Percentiles rank a stretch among this genome's conserved stretches.
These are phyloP conservation scores for Vanrija sp. DNA, from an alignment of 1,284 basidiomycete species.

Conservation along the genomic window DNA sequence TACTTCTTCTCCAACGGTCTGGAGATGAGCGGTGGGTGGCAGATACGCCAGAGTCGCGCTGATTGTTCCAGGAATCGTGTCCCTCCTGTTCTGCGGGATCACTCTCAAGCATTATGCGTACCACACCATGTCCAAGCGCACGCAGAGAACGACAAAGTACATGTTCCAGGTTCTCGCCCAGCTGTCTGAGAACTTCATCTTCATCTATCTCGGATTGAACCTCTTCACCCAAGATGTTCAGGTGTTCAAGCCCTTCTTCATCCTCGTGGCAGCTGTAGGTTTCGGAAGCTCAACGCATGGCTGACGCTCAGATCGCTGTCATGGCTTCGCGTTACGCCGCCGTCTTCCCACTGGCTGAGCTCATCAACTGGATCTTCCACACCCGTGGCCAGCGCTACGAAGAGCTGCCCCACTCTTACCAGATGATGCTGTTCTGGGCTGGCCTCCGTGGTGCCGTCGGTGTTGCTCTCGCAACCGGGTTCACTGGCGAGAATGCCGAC, in stretches of 20 bases:
- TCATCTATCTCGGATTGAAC: constrained; percentile 95
- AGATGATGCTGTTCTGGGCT: constrained; percentile 99
- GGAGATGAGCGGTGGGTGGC: constrained; percentile 66
- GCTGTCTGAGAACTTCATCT: constrained; percentile 98
- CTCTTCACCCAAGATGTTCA: constrained; percentile 85
- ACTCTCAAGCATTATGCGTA: constrained; percentile 99
- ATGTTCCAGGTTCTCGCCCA: constrained; percentile 89
- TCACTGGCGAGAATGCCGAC: constrained; percentile 85
- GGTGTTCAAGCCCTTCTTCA: constrained; percentile 95
- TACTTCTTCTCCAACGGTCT: constrained; percentile 98
- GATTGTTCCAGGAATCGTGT: constrained; percentile 68
- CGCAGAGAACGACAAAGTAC: constrained; percentile 93
- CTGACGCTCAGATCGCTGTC: constrained; percentile 62
- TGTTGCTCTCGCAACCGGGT: constrained; percentile 91
- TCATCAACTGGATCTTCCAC: constrained; percentile 84
- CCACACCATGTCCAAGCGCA: constrained; percentile 95
- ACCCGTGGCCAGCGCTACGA: constrained; percentile 78
- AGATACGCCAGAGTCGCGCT: constrained; percentile 39
- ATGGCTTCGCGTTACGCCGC: constrained; percentile 92
- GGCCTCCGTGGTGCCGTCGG: constrained; percentile 94
- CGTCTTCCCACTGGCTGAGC: constrained; percentile 93
- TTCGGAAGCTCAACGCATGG: neutral
- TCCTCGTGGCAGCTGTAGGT: constrained; percentile 70
- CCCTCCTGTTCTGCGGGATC: constrained; percentile 96
- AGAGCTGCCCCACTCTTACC: constrained; percentile 89